A percentile compares a stretch with the other conserved stretches of the same genome.
These are phyloP conservation scores for Myriangium duriaei DNA, from an alignment of 2,329 filamentous ascomycete species.

Conservation along the genomic window DNA sequence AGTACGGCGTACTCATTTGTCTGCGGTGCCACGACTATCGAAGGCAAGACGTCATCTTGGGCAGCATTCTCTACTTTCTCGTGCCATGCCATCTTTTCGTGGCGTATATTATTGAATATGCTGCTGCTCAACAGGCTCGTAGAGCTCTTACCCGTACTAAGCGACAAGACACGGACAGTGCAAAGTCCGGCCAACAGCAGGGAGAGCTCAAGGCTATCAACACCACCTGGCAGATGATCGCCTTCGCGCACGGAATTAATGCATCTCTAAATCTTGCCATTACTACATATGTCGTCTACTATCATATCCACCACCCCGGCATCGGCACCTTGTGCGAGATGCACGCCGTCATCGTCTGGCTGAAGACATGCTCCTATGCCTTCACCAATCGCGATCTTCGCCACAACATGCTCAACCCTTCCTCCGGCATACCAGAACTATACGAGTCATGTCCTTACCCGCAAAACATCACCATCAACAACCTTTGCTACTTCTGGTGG, in stretches of 20 bases:
- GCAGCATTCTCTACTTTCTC: slow-evolving; percentile 66
- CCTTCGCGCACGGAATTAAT: slow-evolving; percentile 71
- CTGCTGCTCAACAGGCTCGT: slow-evolving; percentile 68
- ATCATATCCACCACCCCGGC: slow-evolving; percentile 78
- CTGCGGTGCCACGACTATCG: slow-evolving; percentile 81
- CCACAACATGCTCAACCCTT: slow-evolving; percentile 50
- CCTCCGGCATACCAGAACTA: slow-evolving; percentile 62
- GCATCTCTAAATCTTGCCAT: slow-evolving; percentile 68
- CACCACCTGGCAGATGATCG: slow-evolving; percentile 64
- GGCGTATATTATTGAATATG: slow-evolving; percentile 78
- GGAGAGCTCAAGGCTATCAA: slow-evolving; percentile 31
- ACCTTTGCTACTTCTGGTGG: slow-evolving; percentile 95
- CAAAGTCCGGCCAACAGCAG: slow-evolving; percentile 43
- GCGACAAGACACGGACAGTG: slow-evolving; percentile 29
- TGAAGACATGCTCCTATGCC: slow-evolving; percentile 92
- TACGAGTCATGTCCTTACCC: slow-evolving; percentile 82
- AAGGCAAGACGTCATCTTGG: slow-evolving; percentile 61
- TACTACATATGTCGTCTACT: slow-evolving; percentile 79
- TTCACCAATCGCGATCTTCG: slow-evolving; percentile 93
- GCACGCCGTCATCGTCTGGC: slow-evolving; percentile 88
- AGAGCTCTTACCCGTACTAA: slow-evolving; percentile 47
- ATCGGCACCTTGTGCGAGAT: slow-evolving; percentile 85
- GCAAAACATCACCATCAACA: slow-evolving; percentile 73
- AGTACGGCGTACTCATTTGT: slow-evolving; percentile 95
- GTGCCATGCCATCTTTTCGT: slow-evolving; percentile 85